These are phyloP conservation scores for Coniella lustricola DNA, from an alignment of 2,329 filamentous ascomycete species.

Conservation along the genomic window DNA sequence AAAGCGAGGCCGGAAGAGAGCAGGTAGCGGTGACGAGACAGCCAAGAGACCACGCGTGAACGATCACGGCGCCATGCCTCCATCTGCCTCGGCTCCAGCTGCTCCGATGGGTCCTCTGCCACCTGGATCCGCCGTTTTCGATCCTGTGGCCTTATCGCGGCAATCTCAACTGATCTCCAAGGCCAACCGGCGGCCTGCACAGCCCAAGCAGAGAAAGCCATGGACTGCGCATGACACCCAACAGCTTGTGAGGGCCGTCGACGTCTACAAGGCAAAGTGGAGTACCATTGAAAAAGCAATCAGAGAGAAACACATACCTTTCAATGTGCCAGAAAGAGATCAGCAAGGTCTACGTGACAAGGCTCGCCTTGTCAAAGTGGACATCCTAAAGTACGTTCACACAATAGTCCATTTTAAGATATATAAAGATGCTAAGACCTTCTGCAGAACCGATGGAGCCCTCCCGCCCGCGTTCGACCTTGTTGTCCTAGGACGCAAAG, in stretches of 20 bases:
- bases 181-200: constrained; percentile 24
- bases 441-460: constrained; percentile 29
- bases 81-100: not conserved
- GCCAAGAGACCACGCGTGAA: constrained; percentile 10
- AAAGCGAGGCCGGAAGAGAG: constrained; percentile 12
- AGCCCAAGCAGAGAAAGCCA: constrained; percentile 26
- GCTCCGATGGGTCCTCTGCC: not conserved
- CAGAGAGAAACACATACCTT: constrained; percentile 25
- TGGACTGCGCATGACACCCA: constrained; percentile 38
- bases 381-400: constrained; percentile 36
- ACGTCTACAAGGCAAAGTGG: constrained; percentile 32
- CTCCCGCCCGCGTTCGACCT: constrained; percentile 44
- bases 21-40: constrained; percentile 1
- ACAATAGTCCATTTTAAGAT: not conserved
- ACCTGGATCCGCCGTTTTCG: constrained; percentile 8
- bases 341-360: constrained; percentile 53
- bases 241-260: constrained; percentile 36
- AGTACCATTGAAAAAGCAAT: constrained; percentile 28
- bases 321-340: constrained; percentile 35
- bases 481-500: constrained; percentile 44
- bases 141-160: constrained; percentile 22
- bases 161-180: constrained; percentile 21
- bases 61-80: constrained; percentile 9
- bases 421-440: not conserved
- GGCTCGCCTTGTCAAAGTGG: constrained; percentile 50